Evolutionary conservation across 164 flowering plant genomes (phyloP), one percentile per base, ranked within the genome.

Genomic region (Tetracentron sinense): DNA sequence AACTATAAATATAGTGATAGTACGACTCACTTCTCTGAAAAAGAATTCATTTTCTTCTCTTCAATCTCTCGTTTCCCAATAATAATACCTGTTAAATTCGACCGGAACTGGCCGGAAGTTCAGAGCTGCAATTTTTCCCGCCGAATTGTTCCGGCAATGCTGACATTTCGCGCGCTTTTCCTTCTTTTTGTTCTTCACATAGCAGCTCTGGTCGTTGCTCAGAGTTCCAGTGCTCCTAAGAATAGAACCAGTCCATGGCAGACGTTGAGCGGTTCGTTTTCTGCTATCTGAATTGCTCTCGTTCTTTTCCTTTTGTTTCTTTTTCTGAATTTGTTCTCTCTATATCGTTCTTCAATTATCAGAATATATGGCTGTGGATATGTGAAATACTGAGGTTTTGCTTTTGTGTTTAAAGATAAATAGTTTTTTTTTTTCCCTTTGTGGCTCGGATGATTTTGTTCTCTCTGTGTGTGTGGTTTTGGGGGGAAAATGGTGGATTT

Each of bases 261-360:
- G 31, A 86, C 92, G n/a, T 81, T 86, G 5, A 63, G 25, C 55
- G 92, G 92, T 85, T 15, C 30, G 65, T n/a, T 48, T 1, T 54
- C 21, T 35, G 46, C 4, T 59, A 52, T 4, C 21, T 38, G 7
- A 26, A 23, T 44, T 25, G 56, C n/a, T n/a, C n/a, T n/a, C n/a
- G n/a, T n/a, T n/a, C 11, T 47, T 12, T n/a, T 26, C 44, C 7
- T 31, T 2, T 0, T 29, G 11, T 20, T 5, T 42, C 54, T 57
- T 42, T 31, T 10, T n/a, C 27, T 38, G 8, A 49, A n/a, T 56
- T 30, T 38, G 4, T 58, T 38, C 11, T n/a, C n/a, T 38, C 8
- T 12, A 38, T 38, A 35, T 25, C 10, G 1, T 17, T 44, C n/a
- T 12, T 29, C 27, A 7, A 38, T 55, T 28, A 58, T 19, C 15